Evolutionary conservation across 495 filamentous ascomycete species (phyloP).

Genomic region (Bathelium albidoporum): DNA sequence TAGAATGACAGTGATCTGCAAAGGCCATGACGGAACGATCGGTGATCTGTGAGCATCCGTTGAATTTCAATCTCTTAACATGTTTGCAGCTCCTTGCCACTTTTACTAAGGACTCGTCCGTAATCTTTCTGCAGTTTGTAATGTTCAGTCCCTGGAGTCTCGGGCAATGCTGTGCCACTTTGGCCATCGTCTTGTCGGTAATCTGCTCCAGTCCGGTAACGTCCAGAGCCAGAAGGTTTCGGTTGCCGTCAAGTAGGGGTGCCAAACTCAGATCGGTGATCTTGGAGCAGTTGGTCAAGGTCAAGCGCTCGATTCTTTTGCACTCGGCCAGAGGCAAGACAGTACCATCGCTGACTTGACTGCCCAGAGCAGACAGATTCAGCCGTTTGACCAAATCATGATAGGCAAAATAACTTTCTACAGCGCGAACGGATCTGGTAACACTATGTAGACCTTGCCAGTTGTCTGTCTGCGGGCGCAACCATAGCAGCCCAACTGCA

Average conservation of each 20-base stretch:
- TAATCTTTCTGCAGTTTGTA: constrained; percentile 71
- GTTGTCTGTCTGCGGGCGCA: constrained; percentile 77
- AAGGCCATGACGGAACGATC: constrained; percentile 74
- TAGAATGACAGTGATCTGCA: constrained; percentile 75
- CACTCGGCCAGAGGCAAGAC: constrained; percentile 72
- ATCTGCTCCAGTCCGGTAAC: constrained; percentile 70
- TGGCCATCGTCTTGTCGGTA: constrained; percentile 69
- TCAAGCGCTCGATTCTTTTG: constrained; percentile 87
- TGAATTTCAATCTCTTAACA: constrained; percentile 92
- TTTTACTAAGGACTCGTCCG: constrained; percentile 72
- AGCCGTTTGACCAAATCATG: constrained; percentile 78
- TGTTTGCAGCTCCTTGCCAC: constrained; percentile 75
- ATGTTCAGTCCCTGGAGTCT: constrained; percentile 91
- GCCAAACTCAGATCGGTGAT: constrained; percentile 77
- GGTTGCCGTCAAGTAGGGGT: constrained; percentile 67
- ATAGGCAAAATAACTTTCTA: constrained; percentile 71
- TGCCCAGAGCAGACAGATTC: constrained; percentile 71
- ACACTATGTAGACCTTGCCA: constrained; percentile 72
- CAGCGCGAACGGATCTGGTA: constrained; percentile 58
- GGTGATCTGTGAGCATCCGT: constrained; percentile 69
- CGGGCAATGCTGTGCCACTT: constrained; percentile 70
- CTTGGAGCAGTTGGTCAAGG: constrained; percentile 78
- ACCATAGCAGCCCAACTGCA: constrained; percentile 88
- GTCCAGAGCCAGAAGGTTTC: constrained; percentile 79
- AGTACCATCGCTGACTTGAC: constrained; percentile 78